phyloP scores from a whole-genome alignment of 169 alveolate genomes.

The Plasmodium inui region DNA sequence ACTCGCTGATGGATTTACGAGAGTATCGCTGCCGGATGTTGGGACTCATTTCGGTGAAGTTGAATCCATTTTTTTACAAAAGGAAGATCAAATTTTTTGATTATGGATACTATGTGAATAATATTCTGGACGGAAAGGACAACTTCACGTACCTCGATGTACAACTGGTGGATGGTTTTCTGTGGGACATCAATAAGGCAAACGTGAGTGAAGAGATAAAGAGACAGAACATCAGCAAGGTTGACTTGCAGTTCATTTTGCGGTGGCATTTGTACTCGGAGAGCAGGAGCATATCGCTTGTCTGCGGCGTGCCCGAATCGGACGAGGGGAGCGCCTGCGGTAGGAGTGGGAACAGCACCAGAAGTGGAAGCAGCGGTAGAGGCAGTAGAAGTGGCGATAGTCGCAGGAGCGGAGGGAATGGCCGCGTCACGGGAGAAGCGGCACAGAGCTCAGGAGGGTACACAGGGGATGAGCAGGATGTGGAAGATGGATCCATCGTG shows the following conservation, averaged over 20 bases:
- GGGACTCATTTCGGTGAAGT: constrained; percentile 79
- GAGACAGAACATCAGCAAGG: constrained; percentile 74
- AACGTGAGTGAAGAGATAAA: constrained; percentile 74
- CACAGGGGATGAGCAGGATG: neutral
- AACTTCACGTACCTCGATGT: constrained; percentile 26
- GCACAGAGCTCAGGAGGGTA: neutral
- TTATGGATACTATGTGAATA: constrained; percentile 59
- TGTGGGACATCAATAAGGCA: constrained; percentile 68
- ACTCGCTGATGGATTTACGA: constrained; percentile 81
- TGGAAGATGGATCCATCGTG: neutral
- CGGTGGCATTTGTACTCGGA: constrained; percentile 80
- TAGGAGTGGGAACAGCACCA: neutral
- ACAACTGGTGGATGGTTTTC: constrained; percentile 18
- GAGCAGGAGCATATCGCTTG: constrained; percentile 48
- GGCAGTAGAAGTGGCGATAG: neutral
- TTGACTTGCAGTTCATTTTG: constrained; percentile 77
- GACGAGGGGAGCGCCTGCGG: neutral
- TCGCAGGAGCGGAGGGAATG: neutral
- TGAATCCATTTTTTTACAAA: constrained; percentile 78
- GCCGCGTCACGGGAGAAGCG: neutral
- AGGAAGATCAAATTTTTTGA: constrained; percentile 75
- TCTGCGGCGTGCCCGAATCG: too few species aligned
- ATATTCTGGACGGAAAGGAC: constrained; percentile 29
- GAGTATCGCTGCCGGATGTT: constrained; percentile 85
- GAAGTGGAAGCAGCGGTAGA: neutral